Evolutionary conservation across 495 filamentous ascomycete species (phyloP).

Genomic region (Neurospora sublineolata): DNA sequence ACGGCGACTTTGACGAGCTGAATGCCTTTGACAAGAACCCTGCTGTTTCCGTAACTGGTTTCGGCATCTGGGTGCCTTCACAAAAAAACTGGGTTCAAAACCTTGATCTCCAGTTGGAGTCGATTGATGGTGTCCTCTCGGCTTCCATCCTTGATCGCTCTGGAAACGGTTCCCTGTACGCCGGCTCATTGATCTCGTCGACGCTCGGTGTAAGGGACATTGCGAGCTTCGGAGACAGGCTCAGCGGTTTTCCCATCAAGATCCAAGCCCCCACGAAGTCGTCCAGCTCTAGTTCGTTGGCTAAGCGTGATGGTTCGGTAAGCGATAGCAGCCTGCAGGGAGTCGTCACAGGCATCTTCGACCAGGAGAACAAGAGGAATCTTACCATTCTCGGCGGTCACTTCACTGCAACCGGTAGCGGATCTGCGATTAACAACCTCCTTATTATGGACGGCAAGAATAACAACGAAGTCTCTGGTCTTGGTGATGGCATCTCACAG

Average conservation of each 20-base stretch:
- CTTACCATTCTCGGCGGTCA: conserved; percentile 82
- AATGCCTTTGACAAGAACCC: conserved; percentile 51
- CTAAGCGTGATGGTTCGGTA: conserved; percentile 45
- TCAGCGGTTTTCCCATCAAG: conserved; percentile 49
- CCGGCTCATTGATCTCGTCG: conserved; percentile 65
- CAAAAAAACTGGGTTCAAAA: conserved; percentile 80
- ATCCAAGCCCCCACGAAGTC: conserved; percentile 35
- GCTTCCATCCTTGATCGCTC: conserved; percentile 50
- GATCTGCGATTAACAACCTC: conserved; percentile 64
- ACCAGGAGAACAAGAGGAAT: conserved; percentile 55
- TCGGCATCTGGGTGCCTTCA: conserved; percentile 92
- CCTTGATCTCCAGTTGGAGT: conserved; percentile 51
- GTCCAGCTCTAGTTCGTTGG: conserved; percentile 21
- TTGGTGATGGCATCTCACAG: conserved; percentile 51
- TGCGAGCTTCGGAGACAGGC: conserved; percentile 45
- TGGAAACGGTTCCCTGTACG: conserved; percentile 52
- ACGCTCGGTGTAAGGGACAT: conserved; percentile 57
- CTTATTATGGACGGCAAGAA: conserved; percentile 52
- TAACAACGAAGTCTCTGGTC: conserved; percentile 54
- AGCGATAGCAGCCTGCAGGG: conserved; percentile 42
- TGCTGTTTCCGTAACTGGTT: conserved; percentile 53
- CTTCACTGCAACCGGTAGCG: conserved; percentile 61
- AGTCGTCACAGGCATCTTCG: conserved; percentile 65
- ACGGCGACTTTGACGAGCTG: conserved; percentile 66
- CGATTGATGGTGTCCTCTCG: conserved; percentile 59